Evolutionary conservation across 2,329 filamentous ascomycete species (phyloP).

Genomic region (Emericellopsis atlantica): DNA sequence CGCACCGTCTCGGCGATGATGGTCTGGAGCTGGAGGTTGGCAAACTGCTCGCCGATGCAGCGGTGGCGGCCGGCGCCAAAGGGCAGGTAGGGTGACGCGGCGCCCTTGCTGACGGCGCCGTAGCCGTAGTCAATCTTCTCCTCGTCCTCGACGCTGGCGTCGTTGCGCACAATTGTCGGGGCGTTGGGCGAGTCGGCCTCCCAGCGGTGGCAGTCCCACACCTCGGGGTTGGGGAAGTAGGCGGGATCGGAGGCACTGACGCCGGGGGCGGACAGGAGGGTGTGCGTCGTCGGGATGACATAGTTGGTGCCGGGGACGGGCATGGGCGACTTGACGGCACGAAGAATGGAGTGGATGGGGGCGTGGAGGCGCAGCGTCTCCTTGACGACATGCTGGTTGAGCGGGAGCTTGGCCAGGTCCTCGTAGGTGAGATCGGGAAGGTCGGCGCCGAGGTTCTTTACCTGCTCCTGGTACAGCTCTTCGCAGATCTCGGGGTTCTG

Average conservation of each 20-base stretch:
- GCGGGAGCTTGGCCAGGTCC: slow-evolving; percentile 61
- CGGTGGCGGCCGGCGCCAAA: slow-evolving; percentile 89
- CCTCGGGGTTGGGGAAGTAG: slow-evolving; percentile 70
- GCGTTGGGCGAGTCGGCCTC: slow-evolving; percentile 49
- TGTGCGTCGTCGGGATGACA: slow-evolving; percentile 68
- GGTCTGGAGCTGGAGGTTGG: slow-evolving; percentile 81
- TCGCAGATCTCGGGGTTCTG: slow-evolving; percentile 66
- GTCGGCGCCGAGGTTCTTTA: slow-evolving; percentile 57
- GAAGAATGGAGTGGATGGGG: slow-evolving; percentile 91
- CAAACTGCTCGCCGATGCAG: slow-evolving; percentile 95
- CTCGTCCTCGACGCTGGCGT: slow-evolving; percentile 25
- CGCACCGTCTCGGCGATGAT: slow-evolving; percentile 69
- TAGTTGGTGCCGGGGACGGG: slow-evolving; percentile 71
- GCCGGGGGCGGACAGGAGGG: slow-evolving; percentile 73
- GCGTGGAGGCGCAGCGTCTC: slow-evolving; percentile 86
- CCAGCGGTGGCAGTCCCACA: slow-evolving; percentile 92
- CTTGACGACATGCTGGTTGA: slow-evolving; percentile 78
- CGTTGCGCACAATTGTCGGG: slow-evolving; percentile 29
- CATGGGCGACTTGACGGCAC: slow-evolving; percentile 82
- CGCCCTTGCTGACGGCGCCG: slow-evolving; percentile 83
- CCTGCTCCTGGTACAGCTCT: slow-evolving; percentile 74
- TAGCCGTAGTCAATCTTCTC: slow-evolving; percentile 90
- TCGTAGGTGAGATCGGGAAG: slow-evolving; percentile 68
- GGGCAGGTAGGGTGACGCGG: slow-evolving; percentile 79
- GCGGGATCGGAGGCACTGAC: slow-evolving; percentile 59